Conservation (phyloP, 2,329 filamentous ascomycete species). For the Ophiostoma ips region DNA sequence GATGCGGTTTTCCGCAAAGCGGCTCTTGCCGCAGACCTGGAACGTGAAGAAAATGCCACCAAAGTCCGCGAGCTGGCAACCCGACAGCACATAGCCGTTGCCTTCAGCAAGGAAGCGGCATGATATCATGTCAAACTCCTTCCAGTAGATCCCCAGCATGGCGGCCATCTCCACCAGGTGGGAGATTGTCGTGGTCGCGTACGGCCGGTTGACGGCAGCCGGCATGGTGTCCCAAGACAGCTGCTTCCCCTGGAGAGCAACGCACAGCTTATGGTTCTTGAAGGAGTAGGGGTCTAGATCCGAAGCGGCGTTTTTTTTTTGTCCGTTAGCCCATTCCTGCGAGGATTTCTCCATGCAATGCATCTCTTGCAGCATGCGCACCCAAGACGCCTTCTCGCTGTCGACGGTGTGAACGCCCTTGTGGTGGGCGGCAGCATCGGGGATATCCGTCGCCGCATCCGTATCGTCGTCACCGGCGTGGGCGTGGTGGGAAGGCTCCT, state of each 20-base stretch:
- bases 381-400: slow-evolving; percentile 42
- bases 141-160: slow-evolving; percentile 43
- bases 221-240: slow-evolving; percentile 41
- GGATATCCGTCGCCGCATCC: not conserved
- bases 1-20: slow-evolving; percentile 35
- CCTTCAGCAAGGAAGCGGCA: slow-evolving; percentile 41
- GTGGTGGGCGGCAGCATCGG: not conserved
- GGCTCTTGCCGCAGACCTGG: slow-evolving; percentile 33
- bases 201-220: slow-evolving; percentile 30
- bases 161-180: slow-evolving; percentile 41
- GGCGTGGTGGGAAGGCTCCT: not conserved
- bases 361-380: slow-evolving; percentile 33
- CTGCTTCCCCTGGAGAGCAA: slow-evolving; percentile 31
- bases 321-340: slow-evolving; percentile 28
- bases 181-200: slow-evolving; percentile 40
- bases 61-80: slow-evolving; percentile 31
- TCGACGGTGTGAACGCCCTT: slow-evolving; percentile 37
- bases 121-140: slow-evolving; percentile 37
- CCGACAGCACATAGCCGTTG: slow-evolving; percentile 38
- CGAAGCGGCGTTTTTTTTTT: slow-evolving; percentile 16
- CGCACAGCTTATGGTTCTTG: slow-evolving; percentile 26
- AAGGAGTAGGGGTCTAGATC: too few relatives aligned
- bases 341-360: slow-evolving; percentile 37
- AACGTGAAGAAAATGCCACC: slow-evolving; percentile 44
- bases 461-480: not conserved